Base-by-base conservation (phyloP, 805 yeast genomes). In the Wickerhamomyces strasburgensis region DNA sequence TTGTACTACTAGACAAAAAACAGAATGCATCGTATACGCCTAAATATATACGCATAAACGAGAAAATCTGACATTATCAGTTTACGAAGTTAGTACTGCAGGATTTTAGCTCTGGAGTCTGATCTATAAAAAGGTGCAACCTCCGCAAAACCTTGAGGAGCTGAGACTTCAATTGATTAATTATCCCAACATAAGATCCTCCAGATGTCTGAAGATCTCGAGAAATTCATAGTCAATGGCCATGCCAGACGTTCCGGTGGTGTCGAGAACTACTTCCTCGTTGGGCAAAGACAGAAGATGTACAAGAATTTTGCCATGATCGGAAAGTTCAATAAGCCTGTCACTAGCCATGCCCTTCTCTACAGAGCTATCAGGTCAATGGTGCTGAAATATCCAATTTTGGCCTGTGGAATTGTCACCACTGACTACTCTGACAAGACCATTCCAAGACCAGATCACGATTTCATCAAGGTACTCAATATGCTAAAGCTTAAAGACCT, bases 241-340 rank as follows among this genome's bases (percentile, higher is more conserved):
- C 54, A 49, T 34, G 48, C 50, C 6, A 41, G 56, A 24, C 39
- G 52, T 10, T 39, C 44, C 21, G 54, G 54, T 9, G 29, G 43
- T 14, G 37, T 49, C 5, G 56, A 51, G 39, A 51, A 51, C 39
- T 51, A 42, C 37, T 51, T 51, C 34, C 41, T 44, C 5, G 17
- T 43, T 14, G 25, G 44, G 2, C 47, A 44, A 27, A 35, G 54
- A 23, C 48, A 42, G 10, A 19, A 43, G 17, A 29, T 51, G 13
- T 49, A 46, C 33, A 49, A 44, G 35, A 42, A 43, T 36, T 51
- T 49, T 25, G 30, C 38, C 9, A n/a, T 51, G 3, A 29, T 44
- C 2, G 40, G 40, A 9, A 26, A 31, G 1, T 51, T 48, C 33
- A 42, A 44, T 34, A 27, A 21, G 6, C 29, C 33, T 3, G 27